phyloP scores from a whole-genome alignment of 1,284 basidiomycete species.

The Coniferiporia sulphurascens region DNA sequence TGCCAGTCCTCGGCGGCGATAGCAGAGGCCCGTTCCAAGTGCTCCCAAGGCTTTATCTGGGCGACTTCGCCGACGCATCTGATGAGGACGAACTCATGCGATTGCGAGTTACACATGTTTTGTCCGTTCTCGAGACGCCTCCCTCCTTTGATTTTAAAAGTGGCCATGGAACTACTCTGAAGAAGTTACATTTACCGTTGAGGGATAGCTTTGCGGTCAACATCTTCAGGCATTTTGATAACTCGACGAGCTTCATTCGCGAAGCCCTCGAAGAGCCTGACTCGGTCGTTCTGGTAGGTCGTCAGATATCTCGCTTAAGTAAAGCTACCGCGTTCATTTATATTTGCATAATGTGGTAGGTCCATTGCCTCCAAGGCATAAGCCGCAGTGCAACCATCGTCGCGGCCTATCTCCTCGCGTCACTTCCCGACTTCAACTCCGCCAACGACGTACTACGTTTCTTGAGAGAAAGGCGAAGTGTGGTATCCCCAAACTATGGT shows the following conservation, averaged over 20 bases:
- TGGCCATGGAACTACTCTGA: conserved; percentile 22
- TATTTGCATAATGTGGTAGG: conserved; percentile 44
- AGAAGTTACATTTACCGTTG: conserved; percentile 33
- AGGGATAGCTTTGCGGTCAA: conserved; percentile 29
- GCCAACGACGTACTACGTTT: conserved; percentile 30
- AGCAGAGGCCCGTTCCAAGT: conserved; percentile 34
- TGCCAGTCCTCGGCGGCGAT: neutral
- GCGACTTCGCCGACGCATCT: conserved; percentile 52
- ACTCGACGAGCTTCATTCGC: conserved; percentile 35
- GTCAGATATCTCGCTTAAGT: neutral
- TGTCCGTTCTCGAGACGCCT: conserved; percentile 33
- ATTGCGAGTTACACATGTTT: conserved; percentile 37
- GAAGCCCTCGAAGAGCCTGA: conserved; percentile 34
- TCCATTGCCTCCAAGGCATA: conserved; percentile 80
- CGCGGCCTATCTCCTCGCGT: conserved; percentile 64
- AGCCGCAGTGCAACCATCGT: conserved; percentile 79
- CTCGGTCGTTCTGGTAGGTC: conserved; percentile 57
- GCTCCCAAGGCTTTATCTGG: conserved; percentile 59
- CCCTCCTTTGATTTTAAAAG: conserved; percentile 34
- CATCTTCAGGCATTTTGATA: conserved; percentile 32
- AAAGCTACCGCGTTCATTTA: neutral
- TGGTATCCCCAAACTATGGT: conserved; percentile 33
- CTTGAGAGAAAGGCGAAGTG: conserved; percentile 28
- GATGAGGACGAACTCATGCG: conserved; percentile 39
- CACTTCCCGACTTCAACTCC: conserved; percentile 25